These are phyloP conservation scores for Plicaturopsis crispa DNA, from an alignment of 768 basidiomycete genomes.

Conservation along the genomic window DNA sequence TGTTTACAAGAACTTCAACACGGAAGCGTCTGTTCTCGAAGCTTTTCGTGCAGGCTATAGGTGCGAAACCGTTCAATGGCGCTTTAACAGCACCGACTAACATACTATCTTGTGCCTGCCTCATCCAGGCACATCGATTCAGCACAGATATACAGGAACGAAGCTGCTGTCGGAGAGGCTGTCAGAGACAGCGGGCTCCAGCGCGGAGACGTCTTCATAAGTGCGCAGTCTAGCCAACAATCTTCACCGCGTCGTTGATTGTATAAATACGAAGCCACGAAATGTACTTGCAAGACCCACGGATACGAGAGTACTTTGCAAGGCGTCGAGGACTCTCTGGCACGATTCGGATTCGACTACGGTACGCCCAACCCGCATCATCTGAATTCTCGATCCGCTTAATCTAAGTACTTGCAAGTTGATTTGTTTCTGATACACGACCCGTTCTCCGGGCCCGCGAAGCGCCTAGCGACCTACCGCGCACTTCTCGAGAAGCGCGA, in stretches of 20 bases:
- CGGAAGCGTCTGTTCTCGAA: slow-evolving; percentile 46
- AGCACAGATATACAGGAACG: slow-evolving; percentile 64
- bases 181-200: slow-evolving; percentile 46
- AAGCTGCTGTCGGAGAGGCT: slow-evolving; percentile 53
- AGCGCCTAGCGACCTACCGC: slow-evolving; percentile 64
- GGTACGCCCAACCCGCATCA: no score
- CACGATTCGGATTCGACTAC: slow-evolving; percentile 35
- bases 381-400: background rate
- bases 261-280: slow-evolving; percentile 50
- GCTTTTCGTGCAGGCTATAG: slow-evolving; percentile 65
- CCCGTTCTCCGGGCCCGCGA: slow-evolving; percentile 52
- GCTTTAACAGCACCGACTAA: background rate
- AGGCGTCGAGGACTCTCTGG: slow-evolving; percentile 55
- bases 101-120: background rate
- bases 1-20: slow-evolving; percentile 59
- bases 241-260: no score
- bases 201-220: slow-evolving; percentile 63
- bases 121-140: slow-evolving; percentile 59
- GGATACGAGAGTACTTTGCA: slow-evolving; percentile 55
- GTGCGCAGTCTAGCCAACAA: slow-evolving; percentile 38
- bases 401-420: slow-evolving; percentile 40
- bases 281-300: slow-evolving; percentile 47
- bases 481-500: slow-evolving; percentile 55
- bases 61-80: slow-evolving; percentile 18
- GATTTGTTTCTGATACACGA: slow-evolving; percentile 80